Evolutionary conservation across 257 asterid species (phyloP), one percentile per base, ranked within the genome.

Genomic region (Ocimum tenuiflorum): DNA sequence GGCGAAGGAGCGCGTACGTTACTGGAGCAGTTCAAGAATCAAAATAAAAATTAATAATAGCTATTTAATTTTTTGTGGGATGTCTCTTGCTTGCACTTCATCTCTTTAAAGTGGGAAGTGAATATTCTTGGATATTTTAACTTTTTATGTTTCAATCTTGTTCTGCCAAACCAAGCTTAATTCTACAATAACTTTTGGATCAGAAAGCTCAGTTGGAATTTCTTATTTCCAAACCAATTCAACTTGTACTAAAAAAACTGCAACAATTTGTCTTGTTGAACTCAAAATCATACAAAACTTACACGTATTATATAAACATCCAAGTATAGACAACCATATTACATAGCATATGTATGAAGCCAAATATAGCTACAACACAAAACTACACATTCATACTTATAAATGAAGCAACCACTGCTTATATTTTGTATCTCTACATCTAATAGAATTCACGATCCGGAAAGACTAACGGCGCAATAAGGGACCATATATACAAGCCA

Each of bases 401-500:
- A 2, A 15, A 5, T 19, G 8, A 3, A 7, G 2, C 4, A 19
- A 42, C 13, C 23, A 17, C 51, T 36, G 19, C 31, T 10, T 0
- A 13, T 19, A 31, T 38, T 3, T n/a, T 8, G 15, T n/a, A 12
- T 23, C 8, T 22, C 8, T 6, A 5, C 54, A 50, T 52, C 82
- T 66, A 84, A 43, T 78, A 79, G 72, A 88, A 94, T 61, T 94
- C 97, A 0, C 99, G 96, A 53, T 90, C 96, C 0, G 88, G 85
- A 8, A 90, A 56, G 78, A 94, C 0, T 63, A 88, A 10, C 3
- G 95, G 96, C 33, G 99, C 99, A 10, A 88, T 45, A n/a, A 94
- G 97, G 51, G 99, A 84, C 97, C 97, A 94, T 46, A 88, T 17
- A 39, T 94, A 90, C 38, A 94, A 73, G 7, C 85, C 96, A 24